Conservation (phyloP, 148 eudicot species). For the Talinum fruticosum region DNA sequence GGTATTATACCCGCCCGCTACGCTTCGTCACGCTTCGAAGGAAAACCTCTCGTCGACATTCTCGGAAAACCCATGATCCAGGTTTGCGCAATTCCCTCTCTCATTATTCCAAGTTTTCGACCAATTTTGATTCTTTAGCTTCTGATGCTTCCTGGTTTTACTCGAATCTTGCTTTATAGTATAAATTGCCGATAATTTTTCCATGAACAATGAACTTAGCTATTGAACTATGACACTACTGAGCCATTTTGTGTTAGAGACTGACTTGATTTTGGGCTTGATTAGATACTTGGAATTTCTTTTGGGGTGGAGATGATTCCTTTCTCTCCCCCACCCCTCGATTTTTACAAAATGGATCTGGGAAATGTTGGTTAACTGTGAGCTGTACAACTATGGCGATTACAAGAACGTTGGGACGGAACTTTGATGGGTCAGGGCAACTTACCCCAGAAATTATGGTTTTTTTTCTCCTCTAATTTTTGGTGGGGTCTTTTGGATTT, state of each 20-base stretch:
- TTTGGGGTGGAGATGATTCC: background rate
- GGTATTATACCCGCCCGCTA: conserved; percentile 88
- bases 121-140: background rate
- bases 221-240: background rate
- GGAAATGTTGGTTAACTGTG: background rate
- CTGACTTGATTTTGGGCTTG: background rate
- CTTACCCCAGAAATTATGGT: background rate
- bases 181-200: background rate
- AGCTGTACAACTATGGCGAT: background rate
- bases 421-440: background rate
- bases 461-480: background rate
- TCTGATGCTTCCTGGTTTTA: background rate
- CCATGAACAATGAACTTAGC: background rate
- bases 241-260: background rate
- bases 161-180: background rate
- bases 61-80: conserved; percentile 99
- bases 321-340: background rate
- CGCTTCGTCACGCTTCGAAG: conserved; percentile 81
- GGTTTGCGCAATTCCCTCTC: conserved; percentile 26
- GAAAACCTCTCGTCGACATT: conserved; percentile 80
- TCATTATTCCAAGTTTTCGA: background rate
- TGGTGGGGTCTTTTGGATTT: background rate
- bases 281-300: background rate
- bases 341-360: background rate
- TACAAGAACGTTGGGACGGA: background rate